phyloP scores from a whole-genome alignment of 2,329 filamentous ascomycete species.

The Niveomyces coronatus region DNA sequence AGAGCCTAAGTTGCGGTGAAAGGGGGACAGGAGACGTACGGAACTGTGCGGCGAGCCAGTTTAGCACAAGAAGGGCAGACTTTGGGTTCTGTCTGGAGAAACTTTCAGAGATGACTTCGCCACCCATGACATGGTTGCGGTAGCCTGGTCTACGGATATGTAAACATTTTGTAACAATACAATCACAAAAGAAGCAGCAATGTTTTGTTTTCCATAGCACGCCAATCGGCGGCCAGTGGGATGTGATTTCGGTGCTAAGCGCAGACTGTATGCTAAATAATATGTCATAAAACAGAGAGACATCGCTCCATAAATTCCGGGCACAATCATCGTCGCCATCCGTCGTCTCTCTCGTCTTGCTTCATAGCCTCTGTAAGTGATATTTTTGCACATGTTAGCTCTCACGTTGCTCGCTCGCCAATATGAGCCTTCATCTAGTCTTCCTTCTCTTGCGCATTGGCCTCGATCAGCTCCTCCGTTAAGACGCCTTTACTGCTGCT shows the following conservation, averaged over 20 bases:
- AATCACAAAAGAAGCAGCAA: conserved; percentile 1
- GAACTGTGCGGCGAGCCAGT: conserved; percentile 1
- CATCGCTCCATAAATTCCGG: too few species aligned
- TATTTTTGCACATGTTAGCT: conserved; percentile 5
- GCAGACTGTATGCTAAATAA: too few species aligned
- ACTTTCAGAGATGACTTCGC: too few species aligned
- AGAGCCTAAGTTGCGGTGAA: conserved; percentile 23
- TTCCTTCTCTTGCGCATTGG: not conserved
- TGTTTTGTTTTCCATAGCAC: not conserved
- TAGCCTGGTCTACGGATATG: conserved; percentile 16
- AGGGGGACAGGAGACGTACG: not conserved
- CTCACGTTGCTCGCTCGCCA: too few species aligned
- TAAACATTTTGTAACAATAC: conserved; percentile 14
- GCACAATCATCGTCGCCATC: too few species aligned
- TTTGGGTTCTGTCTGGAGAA: too few species aligned
- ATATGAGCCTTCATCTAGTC: not conserved
- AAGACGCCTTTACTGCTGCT: conserved; percentile 16
- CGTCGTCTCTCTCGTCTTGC: not conserved
- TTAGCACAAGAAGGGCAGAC: too few species aligned
- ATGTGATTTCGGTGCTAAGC: not conserved
- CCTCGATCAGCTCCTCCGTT: conserved; percentile 30
- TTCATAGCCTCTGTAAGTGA: too few species aligned
- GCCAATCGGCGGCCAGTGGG: not conserved
- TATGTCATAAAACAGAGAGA: too few species aligned
- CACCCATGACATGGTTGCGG: too few species aligned